Conservation (phyloP, 768 basidiomycete genomes). For the Pleurotus giganteus region DNA sequence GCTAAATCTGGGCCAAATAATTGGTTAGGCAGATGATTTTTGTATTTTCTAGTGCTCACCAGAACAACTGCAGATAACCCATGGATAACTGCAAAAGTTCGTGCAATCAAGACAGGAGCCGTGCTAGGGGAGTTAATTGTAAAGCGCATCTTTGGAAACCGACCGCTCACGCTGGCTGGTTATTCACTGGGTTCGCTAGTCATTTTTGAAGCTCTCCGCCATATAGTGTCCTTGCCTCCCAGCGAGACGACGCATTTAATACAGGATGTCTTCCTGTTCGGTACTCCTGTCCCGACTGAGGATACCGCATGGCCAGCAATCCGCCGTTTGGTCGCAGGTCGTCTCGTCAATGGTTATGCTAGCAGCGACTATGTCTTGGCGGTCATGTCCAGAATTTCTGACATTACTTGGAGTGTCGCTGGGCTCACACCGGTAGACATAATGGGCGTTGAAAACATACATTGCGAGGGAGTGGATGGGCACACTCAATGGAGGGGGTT, state of each 20-base stretch:
- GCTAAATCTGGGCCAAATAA: constrained; percentile 51
- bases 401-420: constrained; percentile 48
- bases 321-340: constrained; percentile 47
- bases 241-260: constrained; percentile 44
- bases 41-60: background rate
- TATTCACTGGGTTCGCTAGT: constrained; percentile 57
- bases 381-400: constrained; percentile 45
- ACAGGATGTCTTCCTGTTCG: constrained; percentile 56
- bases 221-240: constrained; percentile 43
- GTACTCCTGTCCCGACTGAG: constrained; percentile 44
- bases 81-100: constrained; percentile 55
- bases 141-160: constrained; percentile 49
- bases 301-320: constrained; percentile 40
- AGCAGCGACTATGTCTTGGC: constrained; percentile 53
- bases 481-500: constrained; percentile 49
- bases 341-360: constrained; percentile 55
- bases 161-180: constrained; percentile 54
- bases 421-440: constrained; percentile 47
- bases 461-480: constrained; percentile 45
- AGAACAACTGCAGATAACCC: constrained; percentile 44
- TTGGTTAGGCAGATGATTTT: constrained; percentile 33
- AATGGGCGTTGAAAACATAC: constrained; percentile 51
- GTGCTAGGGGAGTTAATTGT: constrained; percentile 51
- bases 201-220: constrained; percentile 52
- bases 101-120: constrained; percentile 49